phyloP scores from a whole-genome alignment of 78 protist species.

The Polysphondylium violaceum region DNA sequence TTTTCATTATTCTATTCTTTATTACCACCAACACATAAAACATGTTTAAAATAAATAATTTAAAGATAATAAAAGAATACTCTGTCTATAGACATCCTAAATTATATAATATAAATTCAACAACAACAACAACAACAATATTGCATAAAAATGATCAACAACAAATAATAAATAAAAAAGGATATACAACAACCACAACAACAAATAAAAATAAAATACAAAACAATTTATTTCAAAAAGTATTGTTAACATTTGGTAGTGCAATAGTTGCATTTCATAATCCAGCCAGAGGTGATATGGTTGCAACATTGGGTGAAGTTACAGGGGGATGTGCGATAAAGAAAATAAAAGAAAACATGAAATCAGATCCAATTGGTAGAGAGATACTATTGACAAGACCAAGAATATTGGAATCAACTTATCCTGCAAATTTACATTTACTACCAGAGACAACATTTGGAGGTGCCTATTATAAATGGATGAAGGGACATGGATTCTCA shows the following conservation, averaged over 20 bases:
- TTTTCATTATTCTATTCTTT: no score
- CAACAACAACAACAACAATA: no score
- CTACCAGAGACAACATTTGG: constrained; percentile 83
- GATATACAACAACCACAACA: no score
- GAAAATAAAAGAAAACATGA: constrained; percentile 52
- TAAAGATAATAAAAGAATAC: not conserved
- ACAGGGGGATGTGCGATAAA: constrained; percentile 68
- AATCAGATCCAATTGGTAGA: constrained; percentile 39
- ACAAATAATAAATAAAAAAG: no score
- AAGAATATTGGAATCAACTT: constrained; percentile 25
- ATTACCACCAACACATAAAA: not conserved
- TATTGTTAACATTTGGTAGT: constrained; percentile 57
- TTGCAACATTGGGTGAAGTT: constrained; percentile 68
- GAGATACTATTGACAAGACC: constrained; percentile 30
- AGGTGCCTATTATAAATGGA: constrained; percentile 61
- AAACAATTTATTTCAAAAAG: constrained; percentile 74
- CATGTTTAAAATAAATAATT: no score
- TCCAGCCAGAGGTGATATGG: constrained; percentile 74
- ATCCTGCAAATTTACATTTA: constrained; percentile 17
- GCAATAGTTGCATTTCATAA: constrained; percentile 42
- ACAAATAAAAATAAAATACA: not conserved
- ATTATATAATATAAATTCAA: no score
- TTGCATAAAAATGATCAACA: no score
- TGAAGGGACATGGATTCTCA: constrained; percentile 45
- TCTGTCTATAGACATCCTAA: no score